Evolutionary conservation across 73 alveolate genomes (phyloP).

Genomic region (Paramecium tetraurelia): DNA sequence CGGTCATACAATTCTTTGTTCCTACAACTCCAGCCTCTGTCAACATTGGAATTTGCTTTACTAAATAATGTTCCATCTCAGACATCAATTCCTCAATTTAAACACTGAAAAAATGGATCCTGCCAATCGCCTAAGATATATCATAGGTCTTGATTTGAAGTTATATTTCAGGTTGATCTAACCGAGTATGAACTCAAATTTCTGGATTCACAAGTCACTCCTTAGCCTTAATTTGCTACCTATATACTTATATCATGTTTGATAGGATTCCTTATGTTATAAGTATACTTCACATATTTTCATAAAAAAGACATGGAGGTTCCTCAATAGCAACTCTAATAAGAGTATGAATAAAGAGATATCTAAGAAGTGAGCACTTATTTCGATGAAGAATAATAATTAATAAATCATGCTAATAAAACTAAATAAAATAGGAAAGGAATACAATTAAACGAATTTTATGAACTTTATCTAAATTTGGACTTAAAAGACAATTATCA

Average conservation of each 20-base stretch:
- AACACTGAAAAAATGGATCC: background rate
- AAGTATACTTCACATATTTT: background rate
- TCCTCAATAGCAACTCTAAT: background rate
- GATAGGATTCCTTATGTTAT: background rate
- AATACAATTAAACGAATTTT: background rate
- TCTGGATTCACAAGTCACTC: background rate
- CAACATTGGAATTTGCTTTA: background rate
- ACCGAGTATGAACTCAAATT: conserved; percentile 10
- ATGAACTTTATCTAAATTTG: background rate
- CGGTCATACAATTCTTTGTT: background rate
- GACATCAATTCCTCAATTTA: background rate
- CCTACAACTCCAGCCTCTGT: conserved; percentile 15
- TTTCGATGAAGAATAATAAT: conserved; percentile 1
- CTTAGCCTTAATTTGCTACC: background rate
- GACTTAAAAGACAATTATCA: background rate
- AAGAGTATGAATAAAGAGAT: background rate
- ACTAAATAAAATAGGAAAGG: background rate
- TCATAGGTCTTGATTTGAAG: background rate
- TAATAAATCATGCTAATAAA: background rate
- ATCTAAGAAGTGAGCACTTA: background rate
- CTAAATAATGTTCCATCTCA: background rate
- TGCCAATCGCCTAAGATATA: background rate
- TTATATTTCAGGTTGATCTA: conserved; percentile 1
- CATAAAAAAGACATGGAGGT: background rate
- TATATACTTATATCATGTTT: background rate